A percentile compares a stretch with the other conserved stretches of the same genome.
Evolutionary conservation across 495 filamentous ascomycete species (phyloP).

Genomic region (Xylaria intraflava): DNA sequence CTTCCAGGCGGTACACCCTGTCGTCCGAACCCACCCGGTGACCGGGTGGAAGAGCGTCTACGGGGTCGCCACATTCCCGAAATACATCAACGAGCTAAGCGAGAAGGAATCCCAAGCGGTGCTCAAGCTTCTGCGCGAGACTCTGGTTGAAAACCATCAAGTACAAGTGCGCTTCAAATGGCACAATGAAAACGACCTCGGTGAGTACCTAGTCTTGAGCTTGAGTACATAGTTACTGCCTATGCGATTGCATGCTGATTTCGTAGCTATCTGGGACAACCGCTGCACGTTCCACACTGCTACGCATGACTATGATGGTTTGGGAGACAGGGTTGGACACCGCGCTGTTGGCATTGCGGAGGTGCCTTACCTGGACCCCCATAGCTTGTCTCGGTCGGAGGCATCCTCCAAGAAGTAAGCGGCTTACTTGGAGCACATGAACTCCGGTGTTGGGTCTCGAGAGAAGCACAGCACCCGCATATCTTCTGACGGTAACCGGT

Average conservation of each 20-base stretch:
- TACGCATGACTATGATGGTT: constrained; percentile 57
- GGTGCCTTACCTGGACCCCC: constrained; percentile 60
- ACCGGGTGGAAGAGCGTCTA: constrained; percentile 74
- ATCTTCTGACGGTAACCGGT: too few species aligned
- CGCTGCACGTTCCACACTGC: constrained; percentile 62
- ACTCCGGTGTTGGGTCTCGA: too few species aligned
- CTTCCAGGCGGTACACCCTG: constrained; percentile 59
- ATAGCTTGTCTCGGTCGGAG: constrained; percentile 53
- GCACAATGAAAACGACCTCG: constrained; percentile 55
- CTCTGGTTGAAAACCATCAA: constrained; percentile 73
- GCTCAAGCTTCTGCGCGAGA: constrained; percentile 53
- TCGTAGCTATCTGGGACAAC: constrained; percentile 86
- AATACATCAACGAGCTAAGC: constrained; percentile 59
- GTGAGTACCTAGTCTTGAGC: too few species aligned
- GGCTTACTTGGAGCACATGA: too few species aligned
- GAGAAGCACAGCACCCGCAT: too few species aligned
- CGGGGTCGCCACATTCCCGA: constrained; percentile 55
- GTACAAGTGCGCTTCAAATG: constrained; percentile 66
- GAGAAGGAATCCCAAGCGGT: constrained; percentile 59
- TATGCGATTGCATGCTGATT: too few species aligned
- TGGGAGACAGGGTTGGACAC: constrained; percentile 55
- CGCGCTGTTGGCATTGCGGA: constrained; percentile 62
- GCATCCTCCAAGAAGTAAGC: constrained; percentile 35
- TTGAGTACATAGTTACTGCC: too few species aligned
- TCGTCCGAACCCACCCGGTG: constrained; percentile 75